These are phyloP conservation scores for Solanum sejunctum DNA, from an alignment of 257 asterid genomes.

Conservation along the genomic window DNA sequence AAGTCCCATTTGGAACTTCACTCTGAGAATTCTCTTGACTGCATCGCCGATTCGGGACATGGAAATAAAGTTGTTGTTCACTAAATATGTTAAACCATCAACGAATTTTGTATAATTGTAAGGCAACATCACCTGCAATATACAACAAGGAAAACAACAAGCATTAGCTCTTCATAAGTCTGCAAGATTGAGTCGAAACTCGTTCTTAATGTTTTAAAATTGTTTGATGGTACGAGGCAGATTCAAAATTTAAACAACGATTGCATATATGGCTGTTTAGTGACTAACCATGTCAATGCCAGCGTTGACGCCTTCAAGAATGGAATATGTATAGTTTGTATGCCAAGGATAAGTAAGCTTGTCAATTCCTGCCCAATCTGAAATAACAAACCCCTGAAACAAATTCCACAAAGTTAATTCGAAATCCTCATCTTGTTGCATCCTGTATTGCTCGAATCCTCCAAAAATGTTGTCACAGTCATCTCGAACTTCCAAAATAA, in stretches of 20 bases:
- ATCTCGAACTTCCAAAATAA: neutral
- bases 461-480: neutral
- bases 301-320: slow-evolving; percentile 1
- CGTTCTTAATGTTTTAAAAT: neutral
- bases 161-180: neutral
- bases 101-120: slow-evolving; percentile 3
- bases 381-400: slow-evolving; percentile 9
- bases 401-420: neutral
- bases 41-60: slow-evolving; percentile 7
- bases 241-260: neutral
- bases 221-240: neutral
- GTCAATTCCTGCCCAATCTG: slow-evolving; percentile 9
- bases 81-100: slow-evolving; percentile 2
- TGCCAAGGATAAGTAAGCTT: slow-evolving; percentile 1
- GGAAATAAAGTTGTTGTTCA: neutral
- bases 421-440: neutral
- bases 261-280: neutral
- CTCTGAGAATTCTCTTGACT: slow-evolving; percentile 5
- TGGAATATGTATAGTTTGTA: slow-evolving; percentile 8
- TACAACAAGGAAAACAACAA: neutral
- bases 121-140: slow-evolving; percentile 5
- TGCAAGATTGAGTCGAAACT: neutral
- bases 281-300: slow-evolving; percentile 11
- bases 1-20: slow-evolving; percentile 9
- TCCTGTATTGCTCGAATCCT: neutral